Evolutionary conservation across 495 filamentous ascomycete genomes (phyloP), one percentile per base, ranked within the genome.

Genomic region (Annulohypoxylon stygium): DNA sequence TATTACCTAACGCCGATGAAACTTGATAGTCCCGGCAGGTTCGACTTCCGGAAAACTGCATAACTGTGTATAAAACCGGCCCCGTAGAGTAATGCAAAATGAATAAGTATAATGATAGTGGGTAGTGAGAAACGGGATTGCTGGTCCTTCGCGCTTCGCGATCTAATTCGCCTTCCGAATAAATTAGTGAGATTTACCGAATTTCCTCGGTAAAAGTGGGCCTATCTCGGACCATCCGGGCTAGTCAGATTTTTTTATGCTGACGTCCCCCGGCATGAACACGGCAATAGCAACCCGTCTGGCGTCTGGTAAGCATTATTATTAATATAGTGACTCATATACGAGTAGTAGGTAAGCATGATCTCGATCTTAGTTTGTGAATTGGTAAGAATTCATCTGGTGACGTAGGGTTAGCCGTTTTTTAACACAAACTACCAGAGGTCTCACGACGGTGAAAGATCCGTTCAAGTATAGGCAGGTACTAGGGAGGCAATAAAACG

Each of bases 81-180:
- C 18, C 36, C 16, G 54, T 11, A 16, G 30, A 2, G 14, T 37
- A 5, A 36, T 18, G 30, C 5, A 5, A 45, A 4, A 5, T 47
- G 16, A 20, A 41, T 41, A 39, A 10, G 16, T 39, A 39, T 16
- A 30, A 54, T 54, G 26, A 8, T 26, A 30, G 3, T 16, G 3
- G 51, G 18, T 3, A 39, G 20, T 18, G 4, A 34, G 39, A 5
- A 61, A 1, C 57, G 45, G 65, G 57, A 54, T 43, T 50, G 34
- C 33, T 45, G n/a, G 23, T 34, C 43, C 20, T 45, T 58, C 65
- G 65, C 47, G 25, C 55, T 26, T 68, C 65, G 65, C 65, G 65
- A 61, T 36, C 20, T 37, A 34, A 16, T 33, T 68, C 65, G 65
- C 33, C 43, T 14, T 25, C 65, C 65, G 65, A 23, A 30, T 14